A percentile compares a stretch with the other conserved stretches of the same genome.
Evolutionary conservation across 352 stramenopile genomes (phyloP).

Genomic region (Vaucheria bursata): DNA sequence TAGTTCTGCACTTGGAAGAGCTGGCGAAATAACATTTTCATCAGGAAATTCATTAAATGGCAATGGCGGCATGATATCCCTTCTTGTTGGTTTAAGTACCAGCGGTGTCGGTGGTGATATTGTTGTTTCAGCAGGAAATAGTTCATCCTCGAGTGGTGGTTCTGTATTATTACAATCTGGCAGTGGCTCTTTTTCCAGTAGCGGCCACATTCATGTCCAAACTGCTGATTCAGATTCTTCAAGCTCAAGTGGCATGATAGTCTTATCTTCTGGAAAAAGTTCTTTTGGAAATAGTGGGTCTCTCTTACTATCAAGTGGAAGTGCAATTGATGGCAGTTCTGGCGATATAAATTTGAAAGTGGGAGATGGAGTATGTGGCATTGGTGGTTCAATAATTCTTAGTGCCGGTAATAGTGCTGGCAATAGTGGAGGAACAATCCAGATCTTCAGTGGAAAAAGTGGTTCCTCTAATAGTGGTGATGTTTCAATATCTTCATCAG

Average conservation of each 20-base stretch:
- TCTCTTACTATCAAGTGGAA: constrained; percentile 22
- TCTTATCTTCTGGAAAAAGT: too few species aligned
- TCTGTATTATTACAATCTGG: constrained; percentile 29
- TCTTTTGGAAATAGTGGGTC: constrained; percentile 28
- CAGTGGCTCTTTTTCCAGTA: constrained; percentile 17
- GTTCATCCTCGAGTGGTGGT: constrained; percentile 20
- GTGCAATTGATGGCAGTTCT: constrained; percentile 19
- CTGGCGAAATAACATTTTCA: constrained; percentile 19
- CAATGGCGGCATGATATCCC: constrained; percentile 18
- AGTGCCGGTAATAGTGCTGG: too few species aligned
- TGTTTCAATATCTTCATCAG: too few species aligned
- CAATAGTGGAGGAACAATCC: too few species aligned
- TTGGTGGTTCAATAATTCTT: too few species aligned
- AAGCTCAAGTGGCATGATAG: too few species aligned
- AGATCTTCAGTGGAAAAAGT: too few species aligned
- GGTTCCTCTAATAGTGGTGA: too few species aligned
- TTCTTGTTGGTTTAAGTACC: constrained; percentile 27
- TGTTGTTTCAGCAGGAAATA: constrained; percentile 24
- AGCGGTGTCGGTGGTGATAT: constrained; percentile 26
- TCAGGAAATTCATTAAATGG: constrained; percentile 27
- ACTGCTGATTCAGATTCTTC: too few species aligned
- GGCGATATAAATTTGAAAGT: constrained; percentile 20
- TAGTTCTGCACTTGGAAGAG: constrained; percentile 13
- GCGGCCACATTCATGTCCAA: constrained; percentile 24
- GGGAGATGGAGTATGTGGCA: too few species aligned